phyloP scores from a whole-genome alignment of 306 rosid species.

The Cicer arietinum region DNA sequence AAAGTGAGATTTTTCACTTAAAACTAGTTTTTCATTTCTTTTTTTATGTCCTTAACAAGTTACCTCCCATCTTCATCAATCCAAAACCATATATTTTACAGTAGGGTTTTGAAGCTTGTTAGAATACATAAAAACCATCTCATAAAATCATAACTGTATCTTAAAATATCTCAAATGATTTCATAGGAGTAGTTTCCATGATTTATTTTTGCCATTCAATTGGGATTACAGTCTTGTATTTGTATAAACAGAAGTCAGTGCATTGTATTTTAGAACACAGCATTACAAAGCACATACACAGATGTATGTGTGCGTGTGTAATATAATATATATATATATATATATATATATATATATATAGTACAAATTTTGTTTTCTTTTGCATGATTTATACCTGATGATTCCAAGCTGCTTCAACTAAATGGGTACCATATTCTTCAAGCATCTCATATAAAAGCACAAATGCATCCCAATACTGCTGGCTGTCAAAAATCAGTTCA shows the following conservation, averaged over 20 bases:
- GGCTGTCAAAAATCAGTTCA: constrained; percentile 54
- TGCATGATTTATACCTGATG: constrained; percentile 66
- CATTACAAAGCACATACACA: not conserved
- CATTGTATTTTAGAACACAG: not conserved
- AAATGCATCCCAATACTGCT: constrained; percentile 86
- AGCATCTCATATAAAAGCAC: constrained; percentile 94
- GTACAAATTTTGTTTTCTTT: too few relatives aligned
- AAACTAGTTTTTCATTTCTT: too few relatives aligned
- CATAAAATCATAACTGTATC: constrained; percentile 11
- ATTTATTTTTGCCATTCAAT: constrained; percentile 18
- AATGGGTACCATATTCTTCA: constrained; percentile 96
- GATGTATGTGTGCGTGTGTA: too few relatives aligned
- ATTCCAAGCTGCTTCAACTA: constrained; percentile 99
- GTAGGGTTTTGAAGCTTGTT: constrained; percentile 5
- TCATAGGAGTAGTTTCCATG: constrained; percentile 23
- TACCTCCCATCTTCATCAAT: constrained; percentile 30
- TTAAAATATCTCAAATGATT: constrained; percentile 5
- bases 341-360: too few relatives aligned
- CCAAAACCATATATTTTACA: constrained; percentile 29
- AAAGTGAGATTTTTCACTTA: too few relatives aligned
- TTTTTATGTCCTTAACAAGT: too few relatives aligned
- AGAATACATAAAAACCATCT: constrained; percentile 1
- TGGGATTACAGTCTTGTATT: not conserved
- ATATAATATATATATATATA: too few relatives aligned
- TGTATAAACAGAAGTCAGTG: constrained; percentile 19